Conservation (phyloP, 306 rosid genomes). For the Corylus heterophylla region DNA sequence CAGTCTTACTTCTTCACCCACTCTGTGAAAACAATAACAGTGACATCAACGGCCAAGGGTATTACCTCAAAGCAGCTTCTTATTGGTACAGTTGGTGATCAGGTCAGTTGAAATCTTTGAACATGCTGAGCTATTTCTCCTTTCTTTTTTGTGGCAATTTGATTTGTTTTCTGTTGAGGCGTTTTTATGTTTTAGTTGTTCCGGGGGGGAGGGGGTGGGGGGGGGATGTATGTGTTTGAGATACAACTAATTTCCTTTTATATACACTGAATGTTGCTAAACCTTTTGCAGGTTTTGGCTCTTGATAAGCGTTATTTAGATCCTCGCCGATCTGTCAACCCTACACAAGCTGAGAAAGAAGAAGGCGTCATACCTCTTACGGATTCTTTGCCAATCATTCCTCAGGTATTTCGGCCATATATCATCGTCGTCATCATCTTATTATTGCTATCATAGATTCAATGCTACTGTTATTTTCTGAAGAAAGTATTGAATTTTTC, state of each 20-base stretch:
- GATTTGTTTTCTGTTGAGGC: constrained; percentile 15
- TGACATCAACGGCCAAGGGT: constrained; percentile 92
- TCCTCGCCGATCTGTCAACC: constrained; percentile 84
- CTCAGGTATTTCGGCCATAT: constrained; percentile 59
- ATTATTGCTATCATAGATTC: background rate
- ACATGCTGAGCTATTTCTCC: constrained; percentile 10
- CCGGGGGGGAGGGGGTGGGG: background rate
- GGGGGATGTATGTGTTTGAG: background rate
- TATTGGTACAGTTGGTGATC: constrained; percentile 89
- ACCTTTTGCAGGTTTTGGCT: constrained; percentile 72
- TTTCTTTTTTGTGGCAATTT: background rate
- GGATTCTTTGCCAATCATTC: constrained; percentile 84
- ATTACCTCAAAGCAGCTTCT: constrained; percentile 96
- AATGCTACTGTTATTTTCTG: background rate
- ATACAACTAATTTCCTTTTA: constrained; percentile 16
- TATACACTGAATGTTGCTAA: constrained; percentile 7
- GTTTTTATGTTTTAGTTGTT: background rate
- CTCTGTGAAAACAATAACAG: constrained; percentile 86
- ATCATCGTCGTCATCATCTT: background rate
- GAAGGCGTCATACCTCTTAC: constrained; percentile 97
- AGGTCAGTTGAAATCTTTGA: constrained; percentile 52
- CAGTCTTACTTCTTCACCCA: constrained; percentile 89
- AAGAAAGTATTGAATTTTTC: background rate
- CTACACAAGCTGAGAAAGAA: constrained; percentile 85
- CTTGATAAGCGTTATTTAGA: constrained; percentile 91